Percentiles rank a stretch among this genome's conserved stretches.
These are phyloP conservation scores for Cardamine resedifolia DNA, from an alignment of 345 rosid species.

Conservation along the genomic window DNA sequence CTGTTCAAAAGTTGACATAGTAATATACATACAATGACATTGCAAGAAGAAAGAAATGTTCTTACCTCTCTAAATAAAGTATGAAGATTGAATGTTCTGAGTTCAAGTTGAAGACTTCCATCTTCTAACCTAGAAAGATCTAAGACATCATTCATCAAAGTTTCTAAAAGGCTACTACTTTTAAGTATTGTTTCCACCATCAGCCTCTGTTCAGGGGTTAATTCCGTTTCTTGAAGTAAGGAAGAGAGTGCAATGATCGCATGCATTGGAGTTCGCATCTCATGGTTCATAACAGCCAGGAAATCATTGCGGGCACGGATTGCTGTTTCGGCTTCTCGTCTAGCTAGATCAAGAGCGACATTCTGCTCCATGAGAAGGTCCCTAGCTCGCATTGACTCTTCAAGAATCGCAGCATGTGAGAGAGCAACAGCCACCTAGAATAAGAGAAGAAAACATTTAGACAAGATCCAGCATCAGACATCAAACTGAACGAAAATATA, in stretches of 20 bases:
- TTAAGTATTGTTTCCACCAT: constrained; percentile 97
- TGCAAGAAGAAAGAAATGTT: neutral
- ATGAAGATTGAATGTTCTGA: constrained; percentile 68
- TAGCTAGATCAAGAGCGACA: constrained; percentile 88
- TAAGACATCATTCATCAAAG: constrained; percentile 90
- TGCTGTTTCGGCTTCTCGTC: constrained; percentile 96
- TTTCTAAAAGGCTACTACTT: constrained; percentile 87
- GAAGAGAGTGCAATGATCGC: constrained; percentile 95
- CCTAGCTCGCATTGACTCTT: constrained; percentile 99
- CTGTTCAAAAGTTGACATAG: neutral
- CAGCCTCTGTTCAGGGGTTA: constrained; percentile 90
- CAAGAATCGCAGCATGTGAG: constrained; percentile 96
- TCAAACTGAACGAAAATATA: neutral
- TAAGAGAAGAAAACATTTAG: constrained; percentile 11
- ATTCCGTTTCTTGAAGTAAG: constrained; percentile 92
- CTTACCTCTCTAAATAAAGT: constrained; percentile 73
- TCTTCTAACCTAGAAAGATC: constrained; percentile 99
- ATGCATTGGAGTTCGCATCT: constrained; percentile 99
- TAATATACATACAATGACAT: neutral
- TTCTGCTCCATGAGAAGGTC: constrained; percentile 96
- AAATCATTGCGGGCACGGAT: constrained; percentile 95
- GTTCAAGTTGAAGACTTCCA: constrained; percentile 93
- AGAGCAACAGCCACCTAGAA: constrained; percentile 95
- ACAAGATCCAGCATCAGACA: neutral
- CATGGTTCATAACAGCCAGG: constrained; percentile 99